These are phyloP conservation scores for Ruellia speciosa DNA, from an alignment of 305 asterid genomes.

Conservation along the genomic window DNA sequence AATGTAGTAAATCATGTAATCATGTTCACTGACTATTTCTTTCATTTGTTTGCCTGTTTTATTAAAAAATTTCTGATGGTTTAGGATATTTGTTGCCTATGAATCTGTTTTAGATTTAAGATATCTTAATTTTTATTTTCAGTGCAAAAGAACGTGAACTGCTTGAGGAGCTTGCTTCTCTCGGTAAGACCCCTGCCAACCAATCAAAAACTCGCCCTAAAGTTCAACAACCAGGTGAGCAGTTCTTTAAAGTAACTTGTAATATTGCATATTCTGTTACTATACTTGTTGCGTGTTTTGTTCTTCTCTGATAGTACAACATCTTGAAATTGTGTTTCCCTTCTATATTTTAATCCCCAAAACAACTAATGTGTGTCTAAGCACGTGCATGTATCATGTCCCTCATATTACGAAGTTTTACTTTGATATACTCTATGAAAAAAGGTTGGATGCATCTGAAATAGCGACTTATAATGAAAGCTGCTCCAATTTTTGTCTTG, in stretches of 20 bases:
- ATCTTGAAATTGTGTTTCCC: too few species aligned
- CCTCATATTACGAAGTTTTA: neutral
- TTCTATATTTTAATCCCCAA: too few species aligned
- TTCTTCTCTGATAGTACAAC: too few species aligned
- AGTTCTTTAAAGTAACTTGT: conserved; percentile 4
- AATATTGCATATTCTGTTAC: neutral
- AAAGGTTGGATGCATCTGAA: neutral
- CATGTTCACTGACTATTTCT: neutral
- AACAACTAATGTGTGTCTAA: neutral
- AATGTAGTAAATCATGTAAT: too few species aligned
- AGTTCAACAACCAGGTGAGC: conserved; percentile 61
- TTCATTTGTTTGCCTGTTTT: neutral
- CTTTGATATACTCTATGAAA: neutral
- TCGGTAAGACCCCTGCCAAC: conserved; percentile 42
- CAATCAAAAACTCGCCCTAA: conserved; percentile 57
- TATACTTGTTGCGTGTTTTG: neutral
- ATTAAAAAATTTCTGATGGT: neutral
- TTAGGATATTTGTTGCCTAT: neutral
- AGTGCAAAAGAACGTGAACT: conserved; percentile 82
- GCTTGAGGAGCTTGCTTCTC: conserved; percentile 78
- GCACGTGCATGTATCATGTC: too few species aligned
- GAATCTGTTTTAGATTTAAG: conserved; percentile 14
- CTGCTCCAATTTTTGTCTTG: conserved; percentile 24
- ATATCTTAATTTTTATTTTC: conserved; percentile 24
- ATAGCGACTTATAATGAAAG: conserved; percentile 11